These are phyloP conservation scores for Lodderomyces parapsilosis DNA, from an alignment of 1,139 yeast species.

Conservation along the genomic window DNA sequence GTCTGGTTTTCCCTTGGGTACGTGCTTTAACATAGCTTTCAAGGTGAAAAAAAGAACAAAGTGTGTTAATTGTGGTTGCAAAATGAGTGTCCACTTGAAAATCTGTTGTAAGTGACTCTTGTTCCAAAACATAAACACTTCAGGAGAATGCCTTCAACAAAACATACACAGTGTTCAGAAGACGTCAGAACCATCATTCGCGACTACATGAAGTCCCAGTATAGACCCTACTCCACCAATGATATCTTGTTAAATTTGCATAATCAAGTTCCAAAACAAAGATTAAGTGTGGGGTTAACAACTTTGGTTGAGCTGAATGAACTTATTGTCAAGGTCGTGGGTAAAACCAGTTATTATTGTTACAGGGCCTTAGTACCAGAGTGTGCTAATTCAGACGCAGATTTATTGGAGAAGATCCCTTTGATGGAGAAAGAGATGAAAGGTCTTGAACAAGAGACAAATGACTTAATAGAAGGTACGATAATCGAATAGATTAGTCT, in stretches of 20 bases:
- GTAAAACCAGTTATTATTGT: constrained; percentile 34
- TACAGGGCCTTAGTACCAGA: constrained; percentile 19
- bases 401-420: neutral
- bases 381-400: neutral
- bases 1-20: no score
- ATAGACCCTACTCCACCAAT: constrained; percentile 36
- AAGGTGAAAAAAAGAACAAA: no score
- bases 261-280: constrained; percentile 26
- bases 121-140: no score
- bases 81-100: no score
- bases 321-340: constrained; percentile 30
- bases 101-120: no score
- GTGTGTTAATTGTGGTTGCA: no score
- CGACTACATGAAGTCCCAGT: constrained; percentile 32
- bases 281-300: constrained; percentile 27
- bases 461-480: neutral
- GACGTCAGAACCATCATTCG: constrained; percentile 7
- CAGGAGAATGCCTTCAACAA: neutral
- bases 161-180: neutral
- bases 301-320: constrained; percentile 22
- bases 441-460: neutral
- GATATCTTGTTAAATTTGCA: constrained; percentile 39
- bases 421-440: neutral
- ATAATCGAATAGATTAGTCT: neutral
- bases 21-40: no score